Conservation (phyloP, 2,329 filamentous ascomycete genomes). For the Ophiocordyceps camponoti-leonardi region DNA sequence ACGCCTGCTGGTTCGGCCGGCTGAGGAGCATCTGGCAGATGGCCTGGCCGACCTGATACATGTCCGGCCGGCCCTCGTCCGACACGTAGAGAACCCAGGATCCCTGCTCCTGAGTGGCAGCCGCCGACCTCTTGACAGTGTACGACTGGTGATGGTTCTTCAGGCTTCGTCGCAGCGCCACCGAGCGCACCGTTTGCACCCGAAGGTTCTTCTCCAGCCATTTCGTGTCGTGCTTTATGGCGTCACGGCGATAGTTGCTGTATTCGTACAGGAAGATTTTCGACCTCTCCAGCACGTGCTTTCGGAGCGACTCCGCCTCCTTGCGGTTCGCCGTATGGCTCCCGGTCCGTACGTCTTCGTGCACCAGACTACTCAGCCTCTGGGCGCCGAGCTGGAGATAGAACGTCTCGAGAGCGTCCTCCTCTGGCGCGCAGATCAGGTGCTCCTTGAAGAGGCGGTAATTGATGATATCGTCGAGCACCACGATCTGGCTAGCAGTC, state of each 20-base stretch:
- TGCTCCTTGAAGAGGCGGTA: conserved; percentile 77
- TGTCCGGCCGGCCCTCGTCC: conserved; percentile 49
- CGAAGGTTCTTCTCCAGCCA: conserved; percentile 80
- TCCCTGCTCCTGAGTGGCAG: conserved; percentile 34
- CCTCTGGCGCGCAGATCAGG: conserved; percentile 75
- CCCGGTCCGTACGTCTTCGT: conserved; percentile 62
- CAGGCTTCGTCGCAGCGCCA: conserved; percentile 63
- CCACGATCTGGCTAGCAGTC: conserved; percentile 52
- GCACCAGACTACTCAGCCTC: conserved; percentile 58
- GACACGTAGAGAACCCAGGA: conserved; percentile 62
- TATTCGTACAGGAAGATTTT: conserved; percentile 78
- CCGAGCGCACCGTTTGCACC: conserved; percentile 61
- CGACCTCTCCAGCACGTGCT: conserved; percentile 71
- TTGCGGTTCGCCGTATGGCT: conserved; percentile 47
- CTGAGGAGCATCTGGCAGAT: conserved; percentile 66
- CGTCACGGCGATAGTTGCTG: conserved; percentile 50
- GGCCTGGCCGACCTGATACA: conserved; percentile 84
- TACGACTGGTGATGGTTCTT: conserved; percentile 52
- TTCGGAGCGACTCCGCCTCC: conserved; percentile 51
- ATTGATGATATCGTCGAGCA: conserved; percentile 77
- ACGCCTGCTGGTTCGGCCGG: conserved; percentile 74
- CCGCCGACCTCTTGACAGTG: conserved; percentile 60
- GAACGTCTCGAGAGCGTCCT: conserved; percentile 71
- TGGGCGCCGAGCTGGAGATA: conserved; percentile 68
- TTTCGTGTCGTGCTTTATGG: conserved; percentile 70